Evolutionary conservation across 202 grass and related monocot species (phyloP), one percentile per base, ranked within the genome.

Genomic region (Miscanthus sacchariflorus): DNA sequence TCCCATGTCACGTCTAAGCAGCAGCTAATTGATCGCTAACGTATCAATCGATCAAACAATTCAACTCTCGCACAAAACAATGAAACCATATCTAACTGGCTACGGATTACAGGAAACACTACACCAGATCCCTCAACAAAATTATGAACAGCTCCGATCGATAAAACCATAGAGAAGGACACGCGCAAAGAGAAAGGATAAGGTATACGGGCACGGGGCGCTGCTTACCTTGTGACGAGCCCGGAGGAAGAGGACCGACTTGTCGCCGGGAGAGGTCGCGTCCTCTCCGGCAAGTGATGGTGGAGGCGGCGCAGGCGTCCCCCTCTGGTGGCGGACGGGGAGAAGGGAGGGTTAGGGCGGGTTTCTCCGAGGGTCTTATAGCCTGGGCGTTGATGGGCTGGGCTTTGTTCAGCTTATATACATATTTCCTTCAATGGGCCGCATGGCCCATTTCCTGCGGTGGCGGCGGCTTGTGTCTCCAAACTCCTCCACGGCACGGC

Each of bases 281-380:
- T 64, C 50, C 73, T 19, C 84, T 44, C 66, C 27, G 85, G 65
- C 7, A 35, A 54, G 19, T 3, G 70, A 0, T 17, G 28, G 40
- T 38, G 33, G 23, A 23, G 83, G 83, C 28, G 64, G 64, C 52
- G 83, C 77, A 17, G 61, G 77, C 49, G 83, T 23, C 52, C 79
- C 58, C 66, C 66, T 78, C 10, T 72, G 79, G 83, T 72, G 88
- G 84, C 88, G 50, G 88, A 54, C 72, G 52, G 78, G 83, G 75
- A 44, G 77, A 35, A 84, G 11, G 40, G 44, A 77, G 42, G 65
- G 54, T 77, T 88, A 27, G 66, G 39, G 1, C 3, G 84, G 79
- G 83, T 70, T 86, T 86, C 83, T 21, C 27, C 9, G 11, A 76
- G 15, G 63, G 0, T 64, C 81, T 88, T 91, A 76, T 84, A 76